Base-by-base conservation (phyloP, 495 filamentous ascomycete genomes). In the Parathielavia appendiculata region DNA sequence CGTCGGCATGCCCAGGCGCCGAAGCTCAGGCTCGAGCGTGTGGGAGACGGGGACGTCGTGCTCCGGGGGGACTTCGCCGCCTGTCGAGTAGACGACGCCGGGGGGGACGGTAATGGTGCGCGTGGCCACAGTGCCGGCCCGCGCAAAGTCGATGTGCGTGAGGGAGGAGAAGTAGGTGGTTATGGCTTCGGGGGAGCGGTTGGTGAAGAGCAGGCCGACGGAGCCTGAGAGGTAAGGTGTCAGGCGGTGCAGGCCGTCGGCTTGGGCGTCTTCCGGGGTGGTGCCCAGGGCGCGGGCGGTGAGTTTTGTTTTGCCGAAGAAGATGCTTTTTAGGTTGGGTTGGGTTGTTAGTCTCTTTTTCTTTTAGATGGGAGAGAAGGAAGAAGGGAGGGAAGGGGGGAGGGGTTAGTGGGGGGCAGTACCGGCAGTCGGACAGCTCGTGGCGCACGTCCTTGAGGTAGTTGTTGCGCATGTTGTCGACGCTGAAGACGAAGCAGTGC, bases 301-400 rank as follows among this genome's bases (percentile, higher is more conserved):
- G 67, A 97, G 91, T 76, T 97, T 97, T 47, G 92, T 97, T 73
- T 97, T 97, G 72, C 93, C 93, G 73, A 97, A 97, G 83, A 97
- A 97, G 69, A 98, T 71, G 59, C 92, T 91, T 56, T 47, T 34
- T 7, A n/a, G n/a, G n/a, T n/a, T n/a, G n/a, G n/a, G n/a, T n/a
- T n/a, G n/a, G n/a, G n/a, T n/a, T n/a, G n/a, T n/a, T n/a, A n/a
- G n/a, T n/a, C n/a, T n/a, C n/a, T n/a, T n/a, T n/a, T n/a, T n/a
- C n/a, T 12, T 30, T 34, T 47, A 5, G 19, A 8, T 22, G 36
- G 23, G 44, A 8, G 38, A 41, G 19, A 10, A 17, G 12, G 26
- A 14, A 16, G 19, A 12, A 43, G 30, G 16, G 34, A 30, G 10
- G n/a, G 45, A 35, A 19, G 38, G 47, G 35, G 41, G 35, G 41